phyloP scores from a whole-genome alignment of 805 yeast species.

The Torulaspora indica region DNA sequence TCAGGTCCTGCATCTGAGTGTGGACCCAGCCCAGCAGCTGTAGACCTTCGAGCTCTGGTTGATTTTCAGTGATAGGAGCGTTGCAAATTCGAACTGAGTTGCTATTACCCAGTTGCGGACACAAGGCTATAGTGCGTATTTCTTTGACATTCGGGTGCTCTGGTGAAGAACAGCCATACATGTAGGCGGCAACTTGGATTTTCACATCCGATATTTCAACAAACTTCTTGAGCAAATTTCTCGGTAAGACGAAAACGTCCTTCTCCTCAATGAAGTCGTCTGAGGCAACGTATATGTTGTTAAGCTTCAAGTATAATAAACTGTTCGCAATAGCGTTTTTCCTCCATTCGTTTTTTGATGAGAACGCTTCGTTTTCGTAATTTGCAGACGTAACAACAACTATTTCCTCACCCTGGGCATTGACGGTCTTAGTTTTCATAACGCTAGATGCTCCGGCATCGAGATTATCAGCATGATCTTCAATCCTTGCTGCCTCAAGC shows the following conservation, averaged over 20 bases:
- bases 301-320: constrained; percentile 65
- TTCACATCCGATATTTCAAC: constrained; percentile 76
- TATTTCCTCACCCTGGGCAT: constrained; percentile 95
- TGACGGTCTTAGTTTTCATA: constrained; percentile 73
- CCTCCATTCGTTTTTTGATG: constrained; percentile 89
- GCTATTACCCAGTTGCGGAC: constrained; percentile 81
- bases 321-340: constrained; percentile 75
- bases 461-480: constrained; percentile 40
- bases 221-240: constrained; percentile 70
- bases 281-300: constrained; percentile 66
- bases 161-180: constrained; percentile 74
- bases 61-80: constrained; percentile 23
- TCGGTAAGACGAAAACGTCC: constrained; percentile 74
- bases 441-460: constrained; percentile 59
- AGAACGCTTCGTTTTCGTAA: constrained; percentile 79
- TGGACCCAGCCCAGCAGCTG: constrained; percentile 95
- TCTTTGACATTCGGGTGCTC: constrained; percentile 76
- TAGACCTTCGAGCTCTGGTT: constrained; percentile 46
- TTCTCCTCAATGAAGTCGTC: constrained; percentile 57
- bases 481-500: constrained; percentile 47
- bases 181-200: constrained; percentile 72
- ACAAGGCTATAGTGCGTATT: constrained; percentile 64
- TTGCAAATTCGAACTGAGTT: constrained; percentile 59
- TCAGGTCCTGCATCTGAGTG: constrained; percentile 66
- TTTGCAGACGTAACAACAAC: constrained; percentile 87